Conservation (phyloP, 768 basidiomycete genomes). For the Phanerodontia chrysosporium region DNA sequence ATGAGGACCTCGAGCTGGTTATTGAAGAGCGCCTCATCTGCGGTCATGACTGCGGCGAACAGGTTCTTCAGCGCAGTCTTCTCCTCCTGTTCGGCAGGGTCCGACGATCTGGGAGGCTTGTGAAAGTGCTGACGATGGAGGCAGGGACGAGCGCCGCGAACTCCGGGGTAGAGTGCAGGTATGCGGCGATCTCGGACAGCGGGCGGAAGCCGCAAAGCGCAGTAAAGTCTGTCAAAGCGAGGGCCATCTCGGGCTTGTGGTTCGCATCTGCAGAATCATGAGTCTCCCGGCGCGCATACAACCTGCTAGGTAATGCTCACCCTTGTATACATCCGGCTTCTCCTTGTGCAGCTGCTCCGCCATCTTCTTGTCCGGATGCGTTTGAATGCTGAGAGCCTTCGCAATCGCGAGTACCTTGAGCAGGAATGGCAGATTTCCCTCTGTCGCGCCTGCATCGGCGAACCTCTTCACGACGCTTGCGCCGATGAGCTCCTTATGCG, state of each 20-base stretch:
- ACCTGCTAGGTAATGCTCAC: constrained; percentile 36
- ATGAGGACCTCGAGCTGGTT: constrained; percentile 55
- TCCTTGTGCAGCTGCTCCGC: constrained; percentile 42
- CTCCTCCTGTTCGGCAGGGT: constrained; percentile 40
- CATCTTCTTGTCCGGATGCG: constrained; percentile 53
- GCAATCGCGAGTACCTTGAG: constrained; percentile 58
- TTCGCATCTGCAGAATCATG: constrained; percentile 62
- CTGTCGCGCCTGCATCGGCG: constrained; percentile 19
- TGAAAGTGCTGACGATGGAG: constrained; percentile 48
- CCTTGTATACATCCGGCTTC: constrained; percentile 87
- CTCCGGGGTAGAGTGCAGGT: constrained; percentile 71
- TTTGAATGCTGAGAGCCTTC: constrained; percentile 59
- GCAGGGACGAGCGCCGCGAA: constrained; percentile 66
- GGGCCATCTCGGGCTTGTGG: constrained; percentile 99
- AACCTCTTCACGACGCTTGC: constrained; percentile 18
- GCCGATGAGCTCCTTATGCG: constrained; percentile 61
- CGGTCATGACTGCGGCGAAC: constrained; percentile 83
- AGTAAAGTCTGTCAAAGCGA: constrained; percentile 86
- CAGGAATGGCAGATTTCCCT: constrained; percentile 42
- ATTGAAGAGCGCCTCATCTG: constrained; percentile 49
- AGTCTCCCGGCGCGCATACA: background rate
- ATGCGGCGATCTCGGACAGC: constrained; percentile 60
- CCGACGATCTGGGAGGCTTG: constrained; percentile 40
- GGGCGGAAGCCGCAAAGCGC: constrained; percentile 95
- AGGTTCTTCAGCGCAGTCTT: constrained; percentile 68